Evolutionary conservation across 1,139 yeast genomes (phyloP).

Genomic region (Arxiozyma heterogenica): DNA sequence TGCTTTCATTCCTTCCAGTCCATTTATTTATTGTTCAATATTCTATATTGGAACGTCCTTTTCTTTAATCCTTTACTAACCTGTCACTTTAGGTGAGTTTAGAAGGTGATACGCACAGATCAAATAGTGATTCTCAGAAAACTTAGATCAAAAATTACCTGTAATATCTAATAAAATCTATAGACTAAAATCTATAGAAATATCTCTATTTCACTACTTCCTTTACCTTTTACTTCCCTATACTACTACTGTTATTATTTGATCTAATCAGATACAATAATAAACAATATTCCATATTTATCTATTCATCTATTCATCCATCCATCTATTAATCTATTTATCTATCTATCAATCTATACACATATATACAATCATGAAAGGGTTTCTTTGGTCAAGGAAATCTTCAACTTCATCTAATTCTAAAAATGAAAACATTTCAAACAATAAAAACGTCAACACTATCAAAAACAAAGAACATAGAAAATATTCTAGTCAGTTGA

Average conservation of each 20-base stretch:
- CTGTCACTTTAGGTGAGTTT: no score
- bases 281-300: neutral
- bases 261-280: neutral
- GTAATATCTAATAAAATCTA: no score
- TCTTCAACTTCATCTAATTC: conserved; percentile 5
- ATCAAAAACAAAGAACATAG: neutral
- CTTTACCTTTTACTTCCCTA: neutral
- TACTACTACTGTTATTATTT: neutral
- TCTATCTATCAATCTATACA: neutral
- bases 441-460: neutral
- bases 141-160: no score
- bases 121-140: no score
- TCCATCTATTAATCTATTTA: neutral
- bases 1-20: no score
- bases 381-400: conserved; percentile 11
- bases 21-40: no score
- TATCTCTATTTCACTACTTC: no score
- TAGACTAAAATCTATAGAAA: no score
- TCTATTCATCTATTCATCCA: neutral
- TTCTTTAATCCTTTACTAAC: no score
- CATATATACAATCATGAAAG: conserved; percentile 7
- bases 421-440: neutral
- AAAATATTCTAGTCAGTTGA: neutral
- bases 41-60: no score
- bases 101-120: no score